Conservation (phyloP, 2,329 filamentous ascomycete species). For the Sporothrix inflata region DNA sequence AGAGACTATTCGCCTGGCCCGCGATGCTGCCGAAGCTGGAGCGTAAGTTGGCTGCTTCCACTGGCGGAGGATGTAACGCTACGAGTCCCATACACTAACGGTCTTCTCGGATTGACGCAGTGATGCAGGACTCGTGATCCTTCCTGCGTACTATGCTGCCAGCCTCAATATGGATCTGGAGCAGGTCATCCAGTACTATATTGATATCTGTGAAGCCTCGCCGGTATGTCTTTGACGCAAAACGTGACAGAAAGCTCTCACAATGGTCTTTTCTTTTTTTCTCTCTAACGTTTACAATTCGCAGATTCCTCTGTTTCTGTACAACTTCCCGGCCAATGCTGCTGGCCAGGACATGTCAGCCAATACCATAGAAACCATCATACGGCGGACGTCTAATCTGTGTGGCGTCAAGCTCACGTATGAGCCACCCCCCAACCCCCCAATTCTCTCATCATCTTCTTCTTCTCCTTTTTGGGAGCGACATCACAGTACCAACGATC, state of each 20-base stretch:
- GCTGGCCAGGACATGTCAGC: background rate
- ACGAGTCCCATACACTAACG: too few species aligned
- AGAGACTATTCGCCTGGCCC: background rate
- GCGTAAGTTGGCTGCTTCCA: background rate
- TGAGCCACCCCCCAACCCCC: too few species aligned
- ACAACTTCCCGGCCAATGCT: constrained; percentile 4
- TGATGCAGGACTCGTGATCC: background rate
- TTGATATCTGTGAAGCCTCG: background rate
- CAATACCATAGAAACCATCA: background rate
- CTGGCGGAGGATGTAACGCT: too few species aligned
- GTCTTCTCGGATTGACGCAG: too few species aligned
- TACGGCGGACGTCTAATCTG: background rate
- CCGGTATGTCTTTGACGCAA: background rate
- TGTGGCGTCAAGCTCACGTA: background rate
- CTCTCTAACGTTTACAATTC: background rate
- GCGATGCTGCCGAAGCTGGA: background rate
- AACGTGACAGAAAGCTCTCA: too few species aligned
- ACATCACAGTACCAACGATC: too few species aligned
- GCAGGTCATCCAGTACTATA: constrained; percentile 7
- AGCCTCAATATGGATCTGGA: background rate
- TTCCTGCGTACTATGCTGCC: background rate
- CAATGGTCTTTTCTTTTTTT: background rate
- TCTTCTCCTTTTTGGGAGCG: too few species aligned
- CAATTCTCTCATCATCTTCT: too few species aligned
- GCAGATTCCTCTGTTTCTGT: background rate